phyloP scores from a whole-genome alignment of 2,329 filamentous ascomycete species.

The Colletotrichum liaoningense region DNA sequence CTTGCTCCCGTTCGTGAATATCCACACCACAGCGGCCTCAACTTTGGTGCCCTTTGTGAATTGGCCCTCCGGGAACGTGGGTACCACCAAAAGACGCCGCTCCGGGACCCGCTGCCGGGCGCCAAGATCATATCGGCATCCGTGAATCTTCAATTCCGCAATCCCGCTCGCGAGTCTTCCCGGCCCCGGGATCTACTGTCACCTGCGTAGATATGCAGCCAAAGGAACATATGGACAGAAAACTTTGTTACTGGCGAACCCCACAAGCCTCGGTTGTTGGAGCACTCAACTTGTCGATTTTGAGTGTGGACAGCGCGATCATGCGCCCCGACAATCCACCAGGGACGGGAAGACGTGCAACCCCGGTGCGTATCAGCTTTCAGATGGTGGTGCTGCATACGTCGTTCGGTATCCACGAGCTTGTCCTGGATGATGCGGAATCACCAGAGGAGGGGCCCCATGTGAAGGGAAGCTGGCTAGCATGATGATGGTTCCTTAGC shows the following conservation, averaged over 20 bases:
- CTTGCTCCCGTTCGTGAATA: background rate
- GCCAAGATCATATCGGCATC: constrained; percentile 12
- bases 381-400: background rate
- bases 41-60: background rate
- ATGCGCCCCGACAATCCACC: constrained; percentile 33
- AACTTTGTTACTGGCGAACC: background rate
- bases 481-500: background rate
- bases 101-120: constrained; percentile 5
- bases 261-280: constrained; percentile 12
- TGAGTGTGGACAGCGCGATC: constrained; percentile 22
- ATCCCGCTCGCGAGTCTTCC: constrained; percentile 9
- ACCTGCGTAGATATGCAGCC: background rate
- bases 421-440: background rate
- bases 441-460: background rate
- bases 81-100: background rate
- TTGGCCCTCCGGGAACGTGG: constrained; percentile 10
- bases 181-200: background rate
- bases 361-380: constrained; percentile 22
- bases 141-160: constrained; percentile 7
- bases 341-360: constrained; percentile 27
- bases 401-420: constrained; percentile 3
- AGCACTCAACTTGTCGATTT: background rate
- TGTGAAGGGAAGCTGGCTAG: background rate
- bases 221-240: background rate
- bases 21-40: background rate